Evolutionary conservation across 805 yeast species (phyloP), one percentile per base, ranked within the genome.

Genomic region (Komagataella pseudopastoris): DNA sequence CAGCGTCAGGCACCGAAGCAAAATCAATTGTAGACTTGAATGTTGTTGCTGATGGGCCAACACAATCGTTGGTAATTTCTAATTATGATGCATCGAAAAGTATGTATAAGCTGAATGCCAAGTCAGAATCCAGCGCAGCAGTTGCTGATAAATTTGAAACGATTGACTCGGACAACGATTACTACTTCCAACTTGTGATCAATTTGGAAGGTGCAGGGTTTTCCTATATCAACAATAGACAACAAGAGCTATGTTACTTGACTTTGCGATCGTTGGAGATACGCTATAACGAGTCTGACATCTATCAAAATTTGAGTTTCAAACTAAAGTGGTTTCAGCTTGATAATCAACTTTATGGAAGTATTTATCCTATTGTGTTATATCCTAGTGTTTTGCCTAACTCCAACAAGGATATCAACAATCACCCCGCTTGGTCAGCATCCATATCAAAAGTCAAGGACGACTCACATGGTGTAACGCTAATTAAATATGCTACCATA

Each of bases 31-130:
- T 88, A 24, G 97, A 89, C 58, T 69, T 95, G 58, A 88, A 89
- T 61, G 97, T 93, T 16, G 83, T 88, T 46, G 98, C 97, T 0
- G 98, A 93, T 70, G 99, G 98, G 0, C 96, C 96, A 0, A 81
- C 90, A 1, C 96, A 88, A 65, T 83, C 96, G 0, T 74, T 93
- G 56, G 84, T 88, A 4, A 83, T 93, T 3, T 77, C 95, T 1
- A 82, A 86, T 52, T 88, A 88, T 60, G 93, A 88, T 58, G 84
- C 90, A 6, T 77, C 81, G 2, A 74, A 78, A 5, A 86, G 96
- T 63, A 65, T 88, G 62, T 88, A 88, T 63, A 85, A 85, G 60
- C 60, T 82, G 49, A 63, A 60, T 48, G 53, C 69, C 46, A 64
- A 61, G 43, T 58, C 60, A 3, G 58, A 67, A 3, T 56, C 58